Evolutionary conservation across 768 basidiomycete genomes (phyloP), one percentile per base, ranked within the genome.

Genomic region (Hebeloma cylindrosporum): DNA sequence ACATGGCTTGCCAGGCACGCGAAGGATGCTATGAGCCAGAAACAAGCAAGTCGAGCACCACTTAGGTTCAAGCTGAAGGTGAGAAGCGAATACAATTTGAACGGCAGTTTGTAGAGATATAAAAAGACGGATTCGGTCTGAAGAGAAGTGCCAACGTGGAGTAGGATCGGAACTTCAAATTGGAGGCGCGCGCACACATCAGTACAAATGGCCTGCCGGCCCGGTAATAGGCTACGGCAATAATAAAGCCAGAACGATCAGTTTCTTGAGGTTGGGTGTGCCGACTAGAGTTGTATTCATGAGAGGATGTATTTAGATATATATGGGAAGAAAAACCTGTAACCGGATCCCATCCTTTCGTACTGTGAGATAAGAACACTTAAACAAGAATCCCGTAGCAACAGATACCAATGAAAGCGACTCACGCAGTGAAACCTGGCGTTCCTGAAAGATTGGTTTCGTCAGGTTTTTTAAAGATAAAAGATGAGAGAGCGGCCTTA

Each of bases 311-410:
- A n/a, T n/a, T n/a, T n/a, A n/a, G 5, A 30, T 9, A 6, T 37
- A 9, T 16, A 18, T 11, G 16, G 2, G 17, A 23, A 2, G 7
- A 51, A 60, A 3, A 47, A 62, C 69, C 63, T 42, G 67, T 71
- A 7, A 71, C 70, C 40, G 71, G 71, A 53, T 71, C 69, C 69
- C 70, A 73, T 27, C 71, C 71, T 9, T 52, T 58, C 2, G 65
- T 63, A 10, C 67, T 70, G 43, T 27, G 44, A 26, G 30, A 40
- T 22, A 36, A 21, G 18, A 21, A 35, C 34, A 3, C 14, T 21
- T 53, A 6, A 43, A 29, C 26, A 8, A 36, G 14, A 20, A 10
- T 10, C 21, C 29, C 17, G 11, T 31, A 16, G 28, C 18, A 32
- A n/a, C 11, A 40, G 22, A 39, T n/a, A n/a, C n/a, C 7, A 32